Conservation (phyloP, 2,329 filamentous ascomycete species). For the Hypoxylon sp. region DNA sequence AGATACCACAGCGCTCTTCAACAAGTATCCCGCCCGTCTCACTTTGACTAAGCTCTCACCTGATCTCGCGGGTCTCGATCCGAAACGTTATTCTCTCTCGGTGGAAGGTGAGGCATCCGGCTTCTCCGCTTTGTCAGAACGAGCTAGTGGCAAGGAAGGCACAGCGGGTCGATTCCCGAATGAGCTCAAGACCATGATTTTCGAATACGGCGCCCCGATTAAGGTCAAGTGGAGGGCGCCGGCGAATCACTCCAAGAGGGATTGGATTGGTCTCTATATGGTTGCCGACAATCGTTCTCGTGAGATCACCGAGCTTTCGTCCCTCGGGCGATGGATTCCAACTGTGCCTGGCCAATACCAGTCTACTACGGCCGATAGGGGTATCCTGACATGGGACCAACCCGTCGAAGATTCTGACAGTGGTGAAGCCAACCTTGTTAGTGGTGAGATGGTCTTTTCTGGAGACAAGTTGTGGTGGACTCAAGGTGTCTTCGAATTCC, state of each 20-base stretch:
- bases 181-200: conserved; percentile 80
- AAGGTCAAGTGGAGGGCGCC: conserved; percentile 93
- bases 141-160: conserved; percentile 80
- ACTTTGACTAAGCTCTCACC: conserved; percentile 84
- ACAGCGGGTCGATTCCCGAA: conserved; percentile 77
- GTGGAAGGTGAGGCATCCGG: conserved; percentile 76
- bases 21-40: conserved; percentile 87
- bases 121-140: conserved; percentile 68
- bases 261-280: conserved; percentile 98
- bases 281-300: conserved; percentile 93
- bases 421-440: conserved; percentile 72
- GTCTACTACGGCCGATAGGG: conserved; percentile 79
- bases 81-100: conserved; percentile 83
- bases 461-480: conserved; percentile 99
- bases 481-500: conserved; percentile 94
- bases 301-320: conserved; percentile 86
- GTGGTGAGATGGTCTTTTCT: conserved; percentile 87
- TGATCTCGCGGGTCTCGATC: conserved; percentile 84
- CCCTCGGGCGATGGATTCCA: conserved; percentile 90
- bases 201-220: conserved; percentile 93
- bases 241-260: conserved; percentile 86
- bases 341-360: conserved; percentile 85
- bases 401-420: conserved; percentile 67
- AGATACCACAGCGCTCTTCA: conserved; percentile 90
- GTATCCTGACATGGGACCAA: conserved; percentile 80